Percentiles rank a stretch among this genome's conserved stretches.
Conservation (phyloP, 2,329 filamentous ascomycete species). For the Thyridium curvatum region DNA sequence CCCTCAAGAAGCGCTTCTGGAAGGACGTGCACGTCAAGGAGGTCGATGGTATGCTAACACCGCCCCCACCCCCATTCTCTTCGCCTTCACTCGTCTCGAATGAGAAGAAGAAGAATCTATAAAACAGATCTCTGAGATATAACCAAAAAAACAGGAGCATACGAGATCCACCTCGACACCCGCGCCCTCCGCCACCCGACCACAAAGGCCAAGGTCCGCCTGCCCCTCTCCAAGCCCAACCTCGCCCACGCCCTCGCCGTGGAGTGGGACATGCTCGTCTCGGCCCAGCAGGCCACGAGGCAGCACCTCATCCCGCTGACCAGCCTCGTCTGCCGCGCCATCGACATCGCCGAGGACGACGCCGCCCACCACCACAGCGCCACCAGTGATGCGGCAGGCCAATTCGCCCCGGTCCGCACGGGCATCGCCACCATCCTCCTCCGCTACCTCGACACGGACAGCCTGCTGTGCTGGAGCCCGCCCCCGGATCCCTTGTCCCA, state of each 20-base stretch:
- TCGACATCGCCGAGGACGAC: constrained; percentile 74
- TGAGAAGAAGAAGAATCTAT: constrained; percentile 7
- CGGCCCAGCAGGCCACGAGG: constrained; percentile 76
- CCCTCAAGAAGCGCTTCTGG: constrained; percentile 75
- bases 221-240: constrained; percentile 71
- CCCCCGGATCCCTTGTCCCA: constrained; percentile 17
- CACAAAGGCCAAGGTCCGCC: constrained; percentile 62
- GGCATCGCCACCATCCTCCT: constrained; percentile 64
- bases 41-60: constrained; percentile 46
- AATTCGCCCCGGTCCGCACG: constrained; percentile 45
- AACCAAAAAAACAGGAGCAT: constrained; percentile 23
- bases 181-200: constrained; percentile 73
- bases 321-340: constrained; percentile 72
- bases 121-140: background rate
- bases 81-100: background rate
- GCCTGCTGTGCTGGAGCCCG: constrained; percentile 80
- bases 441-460: constrained; percentile 88
- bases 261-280: constrained; percentile 86
- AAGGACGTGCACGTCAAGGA: constrained; percentile 70
- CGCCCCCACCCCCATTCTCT: background rate
- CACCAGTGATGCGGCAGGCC: too few species aligned
- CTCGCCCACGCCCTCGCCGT: constrained; percentile 81
- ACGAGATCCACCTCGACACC: constrained; percentile 67
- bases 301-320: constrained; percentile 88
- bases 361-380: constrained; percentile 11